Evolutionary conservation across 2,329 filamentous ascomycete genomes (phyloP), one percentile per base, ranked within the genome.

Genomic region (Monilinia vaccinii-corymbosi): DNA sequence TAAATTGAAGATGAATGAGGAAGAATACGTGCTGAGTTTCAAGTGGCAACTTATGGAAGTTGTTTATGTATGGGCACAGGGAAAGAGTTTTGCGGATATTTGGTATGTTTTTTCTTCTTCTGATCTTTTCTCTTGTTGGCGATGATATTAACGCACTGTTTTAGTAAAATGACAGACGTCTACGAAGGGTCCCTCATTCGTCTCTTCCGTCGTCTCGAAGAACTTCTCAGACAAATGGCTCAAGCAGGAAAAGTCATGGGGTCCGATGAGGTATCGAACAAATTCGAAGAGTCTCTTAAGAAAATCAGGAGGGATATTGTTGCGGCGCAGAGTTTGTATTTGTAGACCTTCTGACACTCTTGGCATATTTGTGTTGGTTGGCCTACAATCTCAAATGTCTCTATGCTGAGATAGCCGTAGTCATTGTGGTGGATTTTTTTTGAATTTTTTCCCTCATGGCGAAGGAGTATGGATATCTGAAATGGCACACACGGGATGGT

Each of bases 31-130:
- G 25, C 80, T 89, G 68, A 87, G 85, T 55, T 88, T 99, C 77
- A 96, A 97, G 77, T 92, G 86, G 79, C 87, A 97, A 77, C 79
- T 99, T 55, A 97, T 99, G 93, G 93, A 97, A 71, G 94, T 96
- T 40, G 92, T 99, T 4, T 89, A 86, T 70, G 82, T 88, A 7
- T 99, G 94, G 94, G 87, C 91, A 6, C 88, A 94, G 66, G 94
- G 93, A 53, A 88, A 88, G 67, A 85, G 89, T 0, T 99, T 99
- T 77, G 85, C 89, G 0, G 86, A 96, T 68, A 97, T 99, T 64
- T 97, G 94, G 93, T 96, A 83, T 71, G 90, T 83, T 60, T 21
- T 65, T 53, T 65, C 18, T 36, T 23, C 8, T 21, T 2, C 16
- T 23, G 25, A 2, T 56, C n/a, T n/a, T 45, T 36, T 23, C 32